Base-by-base conservation (phyloP, 345 rosid species). In the Salix udensis region DNA sequence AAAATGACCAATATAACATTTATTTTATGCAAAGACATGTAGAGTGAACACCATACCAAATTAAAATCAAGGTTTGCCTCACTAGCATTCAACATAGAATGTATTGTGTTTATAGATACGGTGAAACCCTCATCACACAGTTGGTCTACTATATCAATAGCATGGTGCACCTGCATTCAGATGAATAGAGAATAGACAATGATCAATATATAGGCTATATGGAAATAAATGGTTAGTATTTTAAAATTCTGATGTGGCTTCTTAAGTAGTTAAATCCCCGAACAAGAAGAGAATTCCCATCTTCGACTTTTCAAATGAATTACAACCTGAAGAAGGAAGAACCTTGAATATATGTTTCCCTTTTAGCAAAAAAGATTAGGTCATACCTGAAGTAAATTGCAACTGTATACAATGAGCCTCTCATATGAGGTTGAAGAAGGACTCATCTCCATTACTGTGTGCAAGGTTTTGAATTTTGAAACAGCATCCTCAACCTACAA, bases 121-220 rank as follows among this genome's bases (percentile, higher is more conserved):
- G 81, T 68, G 80, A 88, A 75, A 72, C 88, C 93, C 44, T 36
- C 89, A 77, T 87, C 84, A 79, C 82, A 82, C 89, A 93, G 89
- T 81, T 87, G 78, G 44, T 92, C 89, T 48, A 84, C 88, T 58
- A 91, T 44, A 79, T 90, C 95, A 83, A 96, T 86, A 71, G 98
- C 97, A 30, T 71, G 82, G 74, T 87, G 88, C 82, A 93, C 97
- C 99, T 96, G 79, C 73, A 79, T 67, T 68, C 4, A 68, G 73
- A 81, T 42, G 73, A 83, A 80, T 19, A 65, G 42, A 73, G 71
- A 83, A 80, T 19, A 65, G 37, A 73, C 73, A 34, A 16, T 60
- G 55, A 65, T 78, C 64, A 79, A 69, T 70, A 6, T 46, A 65
- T n/a, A 21, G 23, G 28, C 71, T 62, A 31, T 61, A 69, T 65